phyloP scores from a whole-genome alignment of 306 rosid species.

The Potentilla sterilis region DNA sequence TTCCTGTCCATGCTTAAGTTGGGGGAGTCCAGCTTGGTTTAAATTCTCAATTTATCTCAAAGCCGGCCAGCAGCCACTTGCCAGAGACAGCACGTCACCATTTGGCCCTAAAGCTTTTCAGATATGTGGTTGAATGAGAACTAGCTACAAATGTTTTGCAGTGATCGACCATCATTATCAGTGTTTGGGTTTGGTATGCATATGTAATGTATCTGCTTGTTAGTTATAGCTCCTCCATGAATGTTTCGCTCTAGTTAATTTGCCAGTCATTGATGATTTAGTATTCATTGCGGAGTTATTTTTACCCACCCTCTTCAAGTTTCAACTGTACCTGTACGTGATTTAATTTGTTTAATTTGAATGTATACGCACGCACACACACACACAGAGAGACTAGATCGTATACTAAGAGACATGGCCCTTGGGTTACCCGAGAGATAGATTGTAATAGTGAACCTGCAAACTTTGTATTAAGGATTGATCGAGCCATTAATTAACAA shows the following conservation, averaged over 20 bases:
- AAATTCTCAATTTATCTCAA: neutral
- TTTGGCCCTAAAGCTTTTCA: neutral
- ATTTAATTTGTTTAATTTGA: neutral
- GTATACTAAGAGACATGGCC: too few relatives aligned
- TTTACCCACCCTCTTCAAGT: neutral
- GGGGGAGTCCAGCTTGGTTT: neutral
- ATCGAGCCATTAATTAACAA: too few relatives aligned
- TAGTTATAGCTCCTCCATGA: neutral
- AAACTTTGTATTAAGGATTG: too few relatives aligned
- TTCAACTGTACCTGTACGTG: neutral
- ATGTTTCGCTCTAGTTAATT: too few relatives aligned
- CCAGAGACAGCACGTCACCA: neutral
- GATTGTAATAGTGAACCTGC: too few relatives aligned
- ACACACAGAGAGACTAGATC: too few relatives aligned
- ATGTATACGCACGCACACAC: too few relatives aligned
- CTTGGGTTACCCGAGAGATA: too few relatives aligned
- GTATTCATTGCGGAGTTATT: too few relatives aligned
- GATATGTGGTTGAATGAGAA: neutral
- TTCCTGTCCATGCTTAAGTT: neutral
- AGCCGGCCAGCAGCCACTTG: neutral
- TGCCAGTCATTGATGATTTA: neutral
- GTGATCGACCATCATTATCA: neutral
- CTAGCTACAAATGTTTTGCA: neutral
- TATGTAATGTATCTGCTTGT: neutral
- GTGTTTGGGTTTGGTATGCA: neutral